phyloP scores from a whole-genome alignment of 331 rosid species.

The Stylosanthes scabra region DNA sequence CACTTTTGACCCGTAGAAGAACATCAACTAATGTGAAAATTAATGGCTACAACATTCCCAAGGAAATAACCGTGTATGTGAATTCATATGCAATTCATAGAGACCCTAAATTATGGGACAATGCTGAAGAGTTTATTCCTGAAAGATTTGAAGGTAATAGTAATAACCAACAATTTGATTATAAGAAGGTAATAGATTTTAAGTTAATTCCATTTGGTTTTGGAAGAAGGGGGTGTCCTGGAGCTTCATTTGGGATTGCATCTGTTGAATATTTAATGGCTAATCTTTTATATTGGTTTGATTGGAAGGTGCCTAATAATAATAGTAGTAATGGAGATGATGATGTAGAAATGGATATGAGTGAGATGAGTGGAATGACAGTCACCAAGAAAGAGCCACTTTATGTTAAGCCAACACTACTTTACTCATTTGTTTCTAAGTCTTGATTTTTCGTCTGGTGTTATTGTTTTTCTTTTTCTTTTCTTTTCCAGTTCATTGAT shows the following conservation, averaged over 20 bases:
- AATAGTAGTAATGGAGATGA: background rate
- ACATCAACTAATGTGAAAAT: background rate
- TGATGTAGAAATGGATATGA: slow-evolving; percentile 43
- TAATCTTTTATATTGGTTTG: slow-evolving; percentile 26
- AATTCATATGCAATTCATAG: background rate
- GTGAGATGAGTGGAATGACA: slow-evolving; percentile 38
- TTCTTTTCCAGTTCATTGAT: too few relatives aligned
- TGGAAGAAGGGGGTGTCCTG: background rate
- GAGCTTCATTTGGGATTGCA: background rate
- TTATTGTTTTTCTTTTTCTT: too few relatives aligned
- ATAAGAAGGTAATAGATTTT: background rate
- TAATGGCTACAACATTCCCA: background rate
- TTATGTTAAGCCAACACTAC: background rate
- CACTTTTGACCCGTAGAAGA: background rate
- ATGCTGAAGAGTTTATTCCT: background rate
- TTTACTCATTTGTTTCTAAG: background rate
- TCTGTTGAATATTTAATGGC: slow-evolving; percentile 21
- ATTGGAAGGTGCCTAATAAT: slow-evolving; percentile 43
- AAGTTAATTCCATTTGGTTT: background rate
- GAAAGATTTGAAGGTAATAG: background rate
- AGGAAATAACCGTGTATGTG: background rate
- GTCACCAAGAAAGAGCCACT: slow-evolving; percentile 23
- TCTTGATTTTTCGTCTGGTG: background rate
- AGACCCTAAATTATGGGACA: background rate
- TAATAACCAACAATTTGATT: background rate